phyloP scores from a whole-genome alignment of 108 stramenopile species.

The Cylindrotheca fusiformis region DNA sequence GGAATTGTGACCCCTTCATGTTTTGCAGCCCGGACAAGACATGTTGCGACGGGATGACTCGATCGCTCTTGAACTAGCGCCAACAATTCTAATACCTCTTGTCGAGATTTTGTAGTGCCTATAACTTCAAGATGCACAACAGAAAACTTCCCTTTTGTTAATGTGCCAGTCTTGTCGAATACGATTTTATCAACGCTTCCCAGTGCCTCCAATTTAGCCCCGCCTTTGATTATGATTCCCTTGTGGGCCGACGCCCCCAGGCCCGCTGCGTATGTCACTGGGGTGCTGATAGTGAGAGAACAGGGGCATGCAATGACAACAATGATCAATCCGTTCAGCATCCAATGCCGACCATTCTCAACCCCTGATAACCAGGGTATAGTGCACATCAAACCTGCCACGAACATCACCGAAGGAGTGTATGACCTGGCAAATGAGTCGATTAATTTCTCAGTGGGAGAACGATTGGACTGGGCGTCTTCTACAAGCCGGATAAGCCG shows the following conservation, averaged over 20 bases:
- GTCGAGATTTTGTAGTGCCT: slow-evolving; percentile 37
- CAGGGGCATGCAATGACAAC: slow-evolving; percentile 94
- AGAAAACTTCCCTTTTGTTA: slow-evolving; percentile 77
- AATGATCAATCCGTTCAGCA: slow-evolving; percentile 76
- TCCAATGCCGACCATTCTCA: slow-evolving; percentile 70
- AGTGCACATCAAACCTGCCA: slow-evolving; percentile 71
- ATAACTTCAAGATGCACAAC: slow-evolving; percentile 58
- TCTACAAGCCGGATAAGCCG: slow-evolving; percentile 77
- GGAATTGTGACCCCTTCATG: slow-evolving; percentile 54
- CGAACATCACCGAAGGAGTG: slow-evolving; percentile 78
- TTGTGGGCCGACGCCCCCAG: slow-evolving; percentile 82
- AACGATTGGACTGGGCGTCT: slow-evolving; percentile 81
- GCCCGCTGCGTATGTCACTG: slow-evolving; percentile 88
- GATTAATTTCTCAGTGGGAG: slow-evolving; percentile 85
- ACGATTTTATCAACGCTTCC: slow-evolving; percentile 67
- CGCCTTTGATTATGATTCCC: slow-evolving; percentile 88
- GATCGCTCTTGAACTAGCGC: slow-evolving; percentile 80
- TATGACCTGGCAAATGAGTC: slow-evolving; percentile 83
- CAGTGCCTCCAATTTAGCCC: slow-evolving; percentile 78
- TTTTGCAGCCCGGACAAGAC: slow-evolving; percentile 75
- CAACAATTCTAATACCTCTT: slow-evolving; percentile 63
- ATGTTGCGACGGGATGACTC: slow-evolving; percentile 79
- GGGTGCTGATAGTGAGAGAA: slow-evolving; percentile 90
- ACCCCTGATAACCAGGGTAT: slow-evolving; percentile 75
- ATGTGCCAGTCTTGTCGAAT: slow-evolving; percentile 90